Conservation (phyloP, 1,139 yeast species). For the Yamadazyma membranifaciens region DNA sequence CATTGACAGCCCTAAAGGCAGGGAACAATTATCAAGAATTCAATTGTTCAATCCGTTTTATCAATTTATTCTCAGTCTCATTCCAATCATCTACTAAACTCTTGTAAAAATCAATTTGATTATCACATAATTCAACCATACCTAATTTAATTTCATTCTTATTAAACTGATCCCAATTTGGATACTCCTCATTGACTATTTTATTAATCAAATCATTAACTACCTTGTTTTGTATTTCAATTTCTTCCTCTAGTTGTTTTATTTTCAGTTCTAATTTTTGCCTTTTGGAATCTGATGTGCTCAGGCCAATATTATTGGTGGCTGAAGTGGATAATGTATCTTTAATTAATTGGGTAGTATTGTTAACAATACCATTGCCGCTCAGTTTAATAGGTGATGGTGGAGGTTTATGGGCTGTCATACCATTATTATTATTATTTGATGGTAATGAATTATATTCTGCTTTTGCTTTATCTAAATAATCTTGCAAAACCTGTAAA, state of each 20-base stretch:
- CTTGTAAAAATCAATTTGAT: slow-evolving; percentile 72
- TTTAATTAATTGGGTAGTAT: slow-evolving; percentile 45
- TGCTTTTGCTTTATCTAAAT: slow-evolving; percentile 62
- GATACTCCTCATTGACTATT: slow-evolving; percentile 77
- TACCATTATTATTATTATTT: slow-evolving; percentile 9
- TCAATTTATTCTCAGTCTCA: slow-evolving; percentile 49
- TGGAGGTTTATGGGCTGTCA: slow-evolving; percentile 18
- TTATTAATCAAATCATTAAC: slow-evolving; percentile 62
- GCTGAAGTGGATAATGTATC: slow-evolving; percentile 49
- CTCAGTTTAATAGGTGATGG: slow-evolving; percentile 33
- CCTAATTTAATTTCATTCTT: slow-evolving; percentile 72
- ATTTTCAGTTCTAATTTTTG: slow-evolving; percentile 33
- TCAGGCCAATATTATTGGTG: slow-evolving; percentile 40
- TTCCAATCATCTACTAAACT: slow-evolving; percentile 75
- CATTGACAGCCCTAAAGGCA: neutral
- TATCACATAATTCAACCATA: slow-evolving; percentile 68
- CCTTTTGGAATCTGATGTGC: slow-evolving; percentile 35
- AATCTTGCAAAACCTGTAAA: slow-evolving; percentile 80
- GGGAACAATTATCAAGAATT: neutral
- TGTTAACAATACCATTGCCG: slow-evolving; percentile 30
- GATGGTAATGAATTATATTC: slow-evolving; percentile 44
- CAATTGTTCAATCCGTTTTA: slow-evolving; percentile 29
- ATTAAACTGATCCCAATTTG: slow-evolving; percentile 79
- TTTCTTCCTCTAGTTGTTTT: slow-evolving; percentile 47
- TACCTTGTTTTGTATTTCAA: slow-evolving; percentile 49